These are phyloP conservation scores for Globisporangium lucens DNA, from an alignment of 352 stramenopile species.

Conservation along the genomic window DNA sequence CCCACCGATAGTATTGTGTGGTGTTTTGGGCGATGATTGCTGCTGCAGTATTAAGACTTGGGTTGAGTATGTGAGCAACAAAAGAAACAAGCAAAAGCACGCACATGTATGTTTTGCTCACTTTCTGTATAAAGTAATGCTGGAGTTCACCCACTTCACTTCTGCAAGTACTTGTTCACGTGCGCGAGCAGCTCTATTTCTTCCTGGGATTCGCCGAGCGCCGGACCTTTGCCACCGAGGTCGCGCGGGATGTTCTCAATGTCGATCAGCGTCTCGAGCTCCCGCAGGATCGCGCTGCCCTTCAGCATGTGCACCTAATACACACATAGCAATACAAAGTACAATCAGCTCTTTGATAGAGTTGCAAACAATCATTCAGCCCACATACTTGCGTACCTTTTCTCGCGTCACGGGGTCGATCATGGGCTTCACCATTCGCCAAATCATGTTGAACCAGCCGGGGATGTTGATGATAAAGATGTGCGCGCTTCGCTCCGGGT, in stretches of 20 bases:
- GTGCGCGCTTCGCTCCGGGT: constrained; percentile 91
- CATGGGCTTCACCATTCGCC: constrained; percentile 91
- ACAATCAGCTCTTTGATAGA: background rate
- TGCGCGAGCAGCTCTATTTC: constrained; percentile 60
- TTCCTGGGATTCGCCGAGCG: constrained; percentile 69
- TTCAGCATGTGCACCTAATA: constrained; percentile 77
- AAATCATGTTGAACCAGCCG: constrained; percentile 94
- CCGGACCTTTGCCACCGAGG: constrained; percentile 54
- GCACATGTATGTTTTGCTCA: too few species aligned
- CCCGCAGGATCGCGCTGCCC: constrained; percentile 67
- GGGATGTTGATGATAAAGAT: constrained; percentile 96
- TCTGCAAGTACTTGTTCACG: constrained; percentile 63
- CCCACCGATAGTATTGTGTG: too few species aligned
- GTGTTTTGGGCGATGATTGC: too few species aligned
- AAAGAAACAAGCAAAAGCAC: too few species aligned
- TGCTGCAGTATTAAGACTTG: too few species aligned
- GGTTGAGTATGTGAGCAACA: too few species aligned
- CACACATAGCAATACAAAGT: constrained; percentile 1
- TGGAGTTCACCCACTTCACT: constrained; percentile 10
- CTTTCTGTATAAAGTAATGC: background rate
- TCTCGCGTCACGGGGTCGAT: constrained; percentile 93
- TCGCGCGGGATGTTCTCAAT: constrained; percentile 66
- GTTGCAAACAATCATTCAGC: too few species aligned
- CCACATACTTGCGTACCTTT: constrained; percentile 62
- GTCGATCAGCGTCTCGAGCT: constrained; percentile 73